Conservation (phyloP, 1,284 basidiomycete genomes). For the Tilletia setariae region DNA sequence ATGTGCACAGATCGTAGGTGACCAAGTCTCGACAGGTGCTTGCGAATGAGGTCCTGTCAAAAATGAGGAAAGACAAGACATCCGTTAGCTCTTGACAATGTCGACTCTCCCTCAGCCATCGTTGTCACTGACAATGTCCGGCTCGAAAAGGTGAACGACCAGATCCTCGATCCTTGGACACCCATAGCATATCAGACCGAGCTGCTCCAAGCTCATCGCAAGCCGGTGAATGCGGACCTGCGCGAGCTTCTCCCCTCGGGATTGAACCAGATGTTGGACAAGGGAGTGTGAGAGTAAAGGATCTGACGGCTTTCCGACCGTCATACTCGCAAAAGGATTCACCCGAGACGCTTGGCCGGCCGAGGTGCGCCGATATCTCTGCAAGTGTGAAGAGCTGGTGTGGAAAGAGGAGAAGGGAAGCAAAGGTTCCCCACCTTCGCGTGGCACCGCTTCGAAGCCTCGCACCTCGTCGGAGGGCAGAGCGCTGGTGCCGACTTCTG, state of each 20-base stretch:
- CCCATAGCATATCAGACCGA: conserved; percentile 29
- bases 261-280: conserved; percentile 24
- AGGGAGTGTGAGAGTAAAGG: conserved; percentile 24
- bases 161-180: conserved; percentile 37
- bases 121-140: conserved; percentile 32
- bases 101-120: no score
- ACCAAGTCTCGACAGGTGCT: conserved; percentile 27
- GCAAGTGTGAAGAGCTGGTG: not conserved
- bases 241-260: conserved; percentile 29
- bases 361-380: not conserved
- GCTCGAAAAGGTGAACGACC: conserved; percentile 47
- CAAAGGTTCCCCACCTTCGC: not conserved
- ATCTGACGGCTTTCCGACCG: not conserved
- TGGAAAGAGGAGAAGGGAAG: conserved; percentile 4
- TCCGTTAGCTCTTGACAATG: no score
- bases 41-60: not conserved
- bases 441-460: not conserved
- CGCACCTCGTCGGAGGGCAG: no score
- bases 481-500: no score
- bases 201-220: conserved; percentile 39
- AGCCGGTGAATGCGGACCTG: conserved; percentile 43
- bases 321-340: no score
- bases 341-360: no score
- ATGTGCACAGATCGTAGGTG: conserved; percentile 38
- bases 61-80: no score